Conservation (phyloP, 352 stramenopile species). For the Thalassiosira livingstoniorum region DNA sequence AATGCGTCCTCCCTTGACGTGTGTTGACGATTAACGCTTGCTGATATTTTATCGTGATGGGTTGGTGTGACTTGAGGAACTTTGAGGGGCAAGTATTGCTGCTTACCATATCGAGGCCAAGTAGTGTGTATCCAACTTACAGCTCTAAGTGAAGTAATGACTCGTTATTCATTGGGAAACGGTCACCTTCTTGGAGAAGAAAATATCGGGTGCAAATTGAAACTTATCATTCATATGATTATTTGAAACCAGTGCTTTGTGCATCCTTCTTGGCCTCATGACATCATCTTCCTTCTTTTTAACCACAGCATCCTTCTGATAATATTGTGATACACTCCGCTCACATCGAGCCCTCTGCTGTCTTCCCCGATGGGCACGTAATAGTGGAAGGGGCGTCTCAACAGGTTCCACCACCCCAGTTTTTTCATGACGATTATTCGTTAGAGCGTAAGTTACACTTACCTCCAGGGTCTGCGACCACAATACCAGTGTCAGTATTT, state of each 20-base stretch:
- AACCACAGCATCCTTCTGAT: conserved; percentile 44
- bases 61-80: no score
- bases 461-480: conserved; percentile 43
- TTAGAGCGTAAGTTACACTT: conserved; percentile 40
- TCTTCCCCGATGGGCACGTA: conserved; percentile 44
- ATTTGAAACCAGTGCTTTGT: background rate
- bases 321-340: conserved; percentile 61
- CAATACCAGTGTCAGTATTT: conserved; percentile 56
- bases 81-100: no score
- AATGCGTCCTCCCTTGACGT: no score
- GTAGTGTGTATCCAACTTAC: no score
- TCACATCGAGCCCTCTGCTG: conserved; percentile 59
- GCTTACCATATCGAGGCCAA: no score
- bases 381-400: conserved; percentile 2
- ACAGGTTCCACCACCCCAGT: conserved; percentile 13
- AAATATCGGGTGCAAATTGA: background rate
- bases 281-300: background rate
- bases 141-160: background rate
- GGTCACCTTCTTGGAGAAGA: background rate
- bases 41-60: no score
- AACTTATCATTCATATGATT: no score
- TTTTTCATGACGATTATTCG: conserved; percentile 39
- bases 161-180: background rate
- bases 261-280: background rate
- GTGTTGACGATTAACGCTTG: no score